Evolutionary conservation across 306 rosid species (phyloP).

Genomic region (Adenanthera pavonina): DNA sequence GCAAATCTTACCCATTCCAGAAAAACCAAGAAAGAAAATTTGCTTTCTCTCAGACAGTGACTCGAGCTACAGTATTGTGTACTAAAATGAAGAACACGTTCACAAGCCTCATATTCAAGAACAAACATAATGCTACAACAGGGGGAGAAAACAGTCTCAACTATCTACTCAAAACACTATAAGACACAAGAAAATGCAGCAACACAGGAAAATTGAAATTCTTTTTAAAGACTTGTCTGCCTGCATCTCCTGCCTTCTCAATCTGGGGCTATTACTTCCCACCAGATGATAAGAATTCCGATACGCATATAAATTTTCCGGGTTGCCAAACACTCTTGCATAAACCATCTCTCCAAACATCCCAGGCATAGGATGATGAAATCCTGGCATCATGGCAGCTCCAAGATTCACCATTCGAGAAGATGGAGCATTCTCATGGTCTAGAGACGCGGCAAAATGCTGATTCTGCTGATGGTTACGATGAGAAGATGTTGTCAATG

Average conservation of each 20-base stretch:
- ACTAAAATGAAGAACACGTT: too few relatives aligned
- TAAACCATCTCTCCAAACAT: slow-evolving; percentile 83
- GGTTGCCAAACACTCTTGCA: slow-evolving; percentile 71
- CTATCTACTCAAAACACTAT: slow-evolving; percentile 59
- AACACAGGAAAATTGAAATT: slow-evolving; percentile 78
- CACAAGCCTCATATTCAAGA: too few relatives aligned
- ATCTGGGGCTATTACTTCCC: slow-evolving; percentile 57
- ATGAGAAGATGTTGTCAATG: slow-evolving; percentile 48
- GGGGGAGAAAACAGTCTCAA: slow-evolving; percentile 25
- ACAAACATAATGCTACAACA: slow-evolving; percentile 23
- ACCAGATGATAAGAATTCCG: slow-evolving; percentile 36
- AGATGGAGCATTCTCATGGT: slow-evolving; percentile 51
- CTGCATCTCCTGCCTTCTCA: slow-evolving; percentile 89
- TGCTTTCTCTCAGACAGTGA: too few relatives aligned
- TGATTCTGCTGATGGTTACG: slow-evolving; percentile 74
- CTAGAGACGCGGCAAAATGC: slow-evolving; percentile 27
- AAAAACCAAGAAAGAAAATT: too few relatives aligned
- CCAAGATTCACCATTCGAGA: not conserved
- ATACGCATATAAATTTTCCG: slow-evolving; percentile 50
- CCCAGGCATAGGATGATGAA: slow-evolving; percentile 58
- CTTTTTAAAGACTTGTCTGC: slow-evolving; percentile 79
- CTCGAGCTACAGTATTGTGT: too few relatives aligned
- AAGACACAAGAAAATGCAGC: slow-evolving; percentile 82
- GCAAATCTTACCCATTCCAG: too few relatives aligned
- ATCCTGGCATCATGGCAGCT: slow-evolving; percentile 43